These are phyloP conservation scores for Pseudogymnoascus sp. DNA, from an alignment of 2,329 filamentous ascomycete species.

Conservation along the genomic window DNA sequence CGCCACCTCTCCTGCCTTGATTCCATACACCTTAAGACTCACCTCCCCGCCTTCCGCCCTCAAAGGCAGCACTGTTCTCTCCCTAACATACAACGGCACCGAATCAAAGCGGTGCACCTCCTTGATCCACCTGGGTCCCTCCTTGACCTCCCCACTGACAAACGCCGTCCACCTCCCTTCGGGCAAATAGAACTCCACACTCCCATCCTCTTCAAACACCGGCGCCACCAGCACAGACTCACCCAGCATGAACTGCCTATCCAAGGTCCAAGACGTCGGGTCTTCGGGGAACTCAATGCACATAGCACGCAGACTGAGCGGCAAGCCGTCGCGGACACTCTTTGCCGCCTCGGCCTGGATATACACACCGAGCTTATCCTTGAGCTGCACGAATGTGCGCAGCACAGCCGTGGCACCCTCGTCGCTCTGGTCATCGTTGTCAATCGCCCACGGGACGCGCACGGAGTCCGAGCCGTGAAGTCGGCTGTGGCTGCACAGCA, in stretches of 20 bases:
- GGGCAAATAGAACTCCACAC: conserved; percentile 48
- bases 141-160: conserved; percentile 34
- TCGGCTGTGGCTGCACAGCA: conserved; percentile 51
- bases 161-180: conserved; percentile 42
- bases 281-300: conserved; percentile 53
- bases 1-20: background rate
- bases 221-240: conserved; percentile 47
- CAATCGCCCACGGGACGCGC: conserved; percentile 56
- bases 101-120: conserved; percentile 40
- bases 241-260: conserved; percentile 55
- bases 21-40: background rate
- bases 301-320: conserved; percentile 46
- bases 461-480: conserved; percentile 52
- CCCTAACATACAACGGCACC: conserved; percentile 37
- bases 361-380: conserved; percentile 50
- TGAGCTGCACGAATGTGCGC: conserved; percentile 36
- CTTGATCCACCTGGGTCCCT: conserved; percentile 36
- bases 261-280: conserved; percentile 46
- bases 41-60: conserved; percentile 20
- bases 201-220: conserved; percentile 47
- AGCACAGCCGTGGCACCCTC: conserved; percentile 40
- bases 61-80: conserved; percentile 26
- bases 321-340: conserved; percentile 40
- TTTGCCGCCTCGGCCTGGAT: conserved; percentile 43
- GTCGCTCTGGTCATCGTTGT: conserved; percentile 42